Evolutionary conservation across 1,139 yeast genomes (phyloP).

Genomic region (Geotrichum phurueaensis): DNA sequence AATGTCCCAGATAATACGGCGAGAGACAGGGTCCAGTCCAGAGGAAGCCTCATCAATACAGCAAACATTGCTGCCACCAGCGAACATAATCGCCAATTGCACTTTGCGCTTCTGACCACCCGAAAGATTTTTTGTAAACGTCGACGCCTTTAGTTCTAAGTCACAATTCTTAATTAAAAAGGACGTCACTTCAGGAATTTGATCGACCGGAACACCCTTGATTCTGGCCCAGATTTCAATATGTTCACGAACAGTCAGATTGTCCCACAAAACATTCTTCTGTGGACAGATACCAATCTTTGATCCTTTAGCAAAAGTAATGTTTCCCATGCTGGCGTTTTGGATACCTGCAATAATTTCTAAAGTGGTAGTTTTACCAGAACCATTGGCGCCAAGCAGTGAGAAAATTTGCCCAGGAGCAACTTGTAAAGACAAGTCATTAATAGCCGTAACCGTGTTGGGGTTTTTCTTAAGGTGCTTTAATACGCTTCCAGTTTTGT

Average conservation of each 20-base stretch:
- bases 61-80: conserved; percentile 36
- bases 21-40: conserved; percentile 37
- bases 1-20: conserved; percentile 38
- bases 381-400: conserved; percentile 37
- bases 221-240: conserved; percentile 33
- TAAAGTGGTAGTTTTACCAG: conserved; percentile 39
- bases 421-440: conserved; percentile 28
- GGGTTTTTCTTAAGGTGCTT: conserved; percentile 13
- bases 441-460: conserved; percentile 31
- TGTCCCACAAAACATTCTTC: conserved; percentile 37
- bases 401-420: conserved; percentile 34
- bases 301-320: conserved; percentile 27
- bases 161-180: conserved; percentile 32
- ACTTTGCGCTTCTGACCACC: conserved; percentile 94
- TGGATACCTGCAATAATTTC: conserved; percentile 38
- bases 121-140: conserved; percentile 43
- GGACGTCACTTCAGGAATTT: conserved; percentile 18
- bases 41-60: conserved; percentile 39
- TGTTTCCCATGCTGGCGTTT: conserved; percentile 27
- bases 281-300: conserved; percentile 38
- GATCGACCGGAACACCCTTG: conserved; percentile 27
- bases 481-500: conserved; percentile 19
- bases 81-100: conserved; percentile 55
- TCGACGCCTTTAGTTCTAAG: conserved; percentile 25
- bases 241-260: conserved; percentile 35